Conservation (phyloP, 345 rosid genomes). For the Adansonia digitata region DNA sequence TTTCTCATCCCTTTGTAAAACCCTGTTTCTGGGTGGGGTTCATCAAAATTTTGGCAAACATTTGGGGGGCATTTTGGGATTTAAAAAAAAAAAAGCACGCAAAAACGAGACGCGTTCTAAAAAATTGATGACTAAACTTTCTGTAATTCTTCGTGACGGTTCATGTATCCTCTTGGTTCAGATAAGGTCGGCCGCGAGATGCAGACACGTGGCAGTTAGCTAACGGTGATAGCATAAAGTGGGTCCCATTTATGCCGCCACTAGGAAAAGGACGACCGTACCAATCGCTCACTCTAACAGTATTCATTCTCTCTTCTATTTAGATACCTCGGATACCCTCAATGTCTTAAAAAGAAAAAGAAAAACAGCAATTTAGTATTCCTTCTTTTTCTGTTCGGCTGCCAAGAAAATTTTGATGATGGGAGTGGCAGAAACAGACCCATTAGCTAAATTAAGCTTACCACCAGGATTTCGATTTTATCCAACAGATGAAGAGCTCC, state of each 20-base stretch:
- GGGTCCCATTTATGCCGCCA: conserved; percentile 29
- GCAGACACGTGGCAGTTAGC: conserved; percentile 33
- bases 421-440: conserved; percentile 69
- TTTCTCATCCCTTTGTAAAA: too few relatives aligned
- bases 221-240: conserved; percentile 14
- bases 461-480: conserved; percentile 95
- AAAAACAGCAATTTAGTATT: too few relatives aligned
- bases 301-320: conserved; percentile 11
- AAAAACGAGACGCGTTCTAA: conserved; percentile 25
- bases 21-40: too few relatives aligned
- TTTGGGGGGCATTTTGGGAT: too few relatives aligned
- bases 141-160: conserved; percentile 21
- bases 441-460: conserved; percentile 67
- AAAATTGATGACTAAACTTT: conserved; percentile 19
- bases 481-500: conserved; percentile 95
- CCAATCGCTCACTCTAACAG: conserved; percentile 32
- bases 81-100: too few relatives aligned
- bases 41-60: too few relatives aligned
- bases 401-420: conserved; percentile 21
- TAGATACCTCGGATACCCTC: conserved; percentile 3
- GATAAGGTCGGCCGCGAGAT: conserved; percentile 40
- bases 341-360: background rate
- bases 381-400: background rate
- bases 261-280: conserved; percentile 65
- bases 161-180: conserved; percentile 32